Base-by-base conservation (phyloP, 1,284 basidiomycete genomes). In the Testicularia cyperi region DNA sequence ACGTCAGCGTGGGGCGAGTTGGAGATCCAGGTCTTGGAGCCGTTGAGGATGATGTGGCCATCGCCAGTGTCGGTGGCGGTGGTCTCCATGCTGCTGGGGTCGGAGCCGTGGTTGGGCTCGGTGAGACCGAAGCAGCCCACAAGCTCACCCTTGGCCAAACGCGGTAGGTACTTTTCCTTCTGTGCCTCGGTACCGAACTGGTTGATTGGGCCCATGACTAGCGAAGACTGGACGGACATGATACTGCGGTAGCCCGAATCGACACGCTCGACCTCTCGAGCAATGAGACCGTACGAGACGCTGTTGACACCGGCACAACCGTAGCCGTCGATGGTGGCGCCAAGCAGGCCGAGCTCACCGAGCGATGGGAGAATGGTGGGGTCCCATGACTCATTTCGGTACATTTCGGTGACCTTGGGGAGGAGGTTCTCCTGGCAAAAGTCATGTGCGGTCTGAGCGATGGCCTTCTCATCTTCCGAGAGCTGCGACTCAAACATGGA, bases 121-220 rank as follows among this genome's bases (percentile, higher is more conserved):
- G 92, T 97, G 26, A 97, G 80, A 15, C 92, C 91, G 75, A 98
- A 98, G 74, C 91, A 94, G 18, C 94, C 94, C 42, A 94, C 80
- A 23, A 92, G 78, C 72, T 95, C 88, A 37, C 90, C 92, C 68
- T 84, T 87, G 4, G 91, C 91, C 31, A 97, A 81, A 13, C 83
- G 80, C 26, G 92, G 92, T 3, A 97, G 82, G 72, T 87, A 97
- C 74, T 87, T 88, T 69, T 91, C 87, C 80, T 92, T 94, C 78
- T 97, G 91, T 27, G 84, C 85, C 21, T 91, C 86, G 0, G 85
- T 85, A 2, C 94, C 92, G 76, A 94, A 97, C 70, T 88, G 88
- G 77, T 64, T 81, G 75, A 97, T 96, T 4, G 94, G 91, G 73
- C 94, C 90, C 92, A 98, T 98, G n/a, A 94, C 90, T 24, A 98